These are phyloP conservation scores for Cutaneotrichosporon curvatum DNA, from an alignment of 1,284 basidiomycete species.

Conservation along the genomic window DNA sequence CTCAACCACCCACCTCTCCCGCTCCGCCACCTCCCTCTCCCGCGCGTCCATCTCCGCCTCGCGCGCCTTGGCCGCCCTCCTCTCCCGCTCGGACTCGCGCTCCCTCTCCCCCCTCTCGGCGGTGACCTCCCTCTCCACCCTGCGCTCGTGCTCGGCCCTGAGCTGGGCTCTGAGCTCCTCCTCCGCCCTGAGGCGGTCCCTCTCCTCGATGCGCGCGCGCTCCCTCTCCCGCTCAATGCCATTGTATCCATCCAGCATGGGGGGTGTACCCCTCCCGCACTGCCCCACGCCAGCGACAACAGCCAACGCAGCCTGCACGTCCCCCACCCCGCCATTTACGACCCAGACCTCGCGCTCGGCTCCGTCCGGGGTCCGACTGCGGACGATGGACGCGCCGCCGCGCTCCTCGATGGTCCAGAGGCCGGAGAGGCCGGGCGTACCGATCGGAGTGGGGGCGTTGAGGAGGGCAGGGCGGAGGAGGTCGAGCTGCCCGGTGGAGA, in stretches of 20 bases:
- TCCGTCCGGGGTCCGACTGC: too few species aligned
- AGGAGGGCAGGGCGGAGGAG: not conserved
- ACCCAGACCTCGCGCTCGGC: constrained; percentile 39
- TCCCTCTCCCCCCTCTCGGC: too few species aligned
- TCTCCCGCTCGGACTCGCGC: not conserved
- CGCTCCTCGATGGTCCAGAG: constrained; percentile 33
- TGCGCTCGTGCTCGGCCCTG: too few species aligned
- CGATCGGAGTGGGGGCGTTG: too few species aligned
- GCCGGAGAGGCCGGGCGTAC: not conserved
- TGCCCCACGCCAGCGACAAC: constrained; percentile 24
- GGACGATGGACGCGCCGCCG: constrained; percentile 31
- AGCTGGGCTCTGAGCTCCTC: too few species aligned
- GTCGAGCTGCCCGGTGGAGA: constrained; percentile 5
- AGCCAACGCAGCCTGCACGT: constrained; percentile 10
- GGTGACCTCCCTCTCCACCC: too few species aligned
- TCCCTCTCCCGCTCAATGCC: not conserved
- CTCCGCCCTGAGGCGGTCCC: not conserved
- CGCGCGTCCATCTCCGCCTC: constrained; percentile 36
- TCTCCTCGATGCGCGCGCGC: not conserved
- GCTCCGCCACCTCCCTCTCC: constrained; percentile 31
- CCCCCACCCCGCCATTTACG: constrained; percentile 20
- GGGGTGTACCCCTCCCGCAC: constrained; percentile 19
- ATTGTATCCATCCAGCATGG: not conserved
- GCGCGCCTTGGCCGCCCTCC: constrained; percentile 4
- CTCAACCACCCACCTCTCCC: constrained; percentile 42